Percentiles rank a stretch among this genome's conserved stretches.
phyloP scores from a whole-genome alignment of 73 alveolate genomes.

The Paramecium octaurelia region DNA sequence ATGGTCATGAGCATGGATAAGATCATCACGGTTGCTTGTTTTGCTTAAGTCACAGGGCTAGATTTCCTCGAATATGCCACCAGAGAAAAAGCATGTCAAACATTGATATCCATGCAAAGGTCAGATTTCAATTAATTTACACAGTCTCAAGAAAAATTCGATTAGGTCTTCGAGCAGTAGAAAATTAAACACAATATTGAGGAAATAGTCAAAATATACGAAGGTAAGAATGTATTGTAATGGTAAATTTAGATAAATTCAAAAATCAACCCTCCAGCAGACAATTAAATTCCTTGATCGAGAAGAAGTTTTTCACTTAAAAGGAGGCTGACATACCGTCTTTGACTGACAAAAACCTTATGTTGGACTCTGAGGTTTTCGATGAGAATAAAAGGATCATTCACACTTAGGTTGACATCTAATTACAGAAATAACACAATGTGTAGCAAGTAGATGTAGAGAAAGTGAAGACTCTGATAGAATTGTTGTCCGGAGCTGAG shows the following conservation, averaged over 20 bases:
- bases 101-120: background rate
- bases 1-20: constrained; percentile 52
- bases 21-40: background rate
- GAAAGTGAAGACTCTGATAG: background rate
- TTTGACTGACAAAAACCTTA: background rate
- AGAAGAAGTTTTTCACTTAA: background rate
- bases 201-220: background rate
- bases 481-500: background rate
- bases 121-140: background rate
- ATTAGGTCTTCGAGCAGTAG: background rate
- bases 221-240: background rate
- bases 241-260: background rate
- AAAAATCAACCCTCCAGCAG: background rate
- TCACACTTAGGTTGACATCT: background rate
- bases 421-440: background rate
- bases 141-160: background rate
- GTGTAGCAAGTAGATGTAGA: background rate
- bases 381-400: background rate
- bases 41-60: background rate
- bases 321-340: background rate
- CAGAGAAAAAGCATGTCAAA: background rate
- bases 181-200: background rate
- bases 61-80: background rate
- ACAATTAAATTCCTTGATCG: background rate
- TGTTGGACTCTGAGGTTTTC: background rate